Percentiles rank a stretch among this genome's conserved stretches.
Conservation (phyloP, 1,284 basidiomycete species). For the Fomes fomentarius region DNA sequence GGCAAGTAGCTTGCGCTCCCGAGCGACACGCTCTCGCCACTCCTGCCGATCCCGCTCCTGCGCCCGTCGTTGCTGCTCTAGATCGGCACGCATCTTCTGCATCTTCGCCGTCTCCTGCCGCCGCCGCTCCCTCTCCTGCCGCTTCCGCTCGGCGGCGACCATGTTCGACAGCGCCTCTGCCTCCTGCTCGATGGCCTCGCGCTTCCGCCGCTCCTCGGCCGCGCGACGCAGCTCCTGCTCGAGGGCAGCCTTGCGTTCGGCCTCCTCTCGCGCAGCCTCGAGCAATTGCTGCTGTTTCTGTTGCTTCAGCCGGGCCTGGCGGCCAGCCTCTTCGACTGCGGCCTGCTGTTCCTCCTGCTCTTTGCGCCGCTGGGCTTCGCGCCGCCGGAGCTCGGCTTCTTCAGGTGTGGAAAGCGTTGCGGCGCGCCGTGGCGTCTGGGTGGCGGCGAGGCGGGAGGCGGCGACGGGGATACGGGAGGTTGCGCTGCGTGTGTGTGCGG, state of each 20-base stretch:
- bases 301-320: conserved; percentile 47
- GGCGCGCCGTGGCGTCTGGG: conserved; percentile 16
- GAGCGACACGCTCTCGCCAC: conserved; percentile 42
- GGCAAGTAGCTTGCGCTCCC: conserved; percentile 42
- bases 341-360: conserved; percentile 54
- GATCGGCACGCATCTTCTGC: conserved; percentile 59
- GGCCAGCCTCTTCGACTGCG: conserved; percentile 51
- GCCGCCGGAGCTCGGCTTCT: conserved; percentile 22
- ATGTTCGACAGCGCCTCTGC: conserved; percentile 51
- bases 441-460: conserved; percentile 9
- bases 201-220: conserved; percentile 47
- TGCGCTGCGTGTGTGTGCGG: conserved; percentile 8
- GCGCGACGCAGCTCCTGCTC: conserved; percentile 54
- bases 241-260: conserved; percentile 43
- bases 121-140: conserved; percentile 51
- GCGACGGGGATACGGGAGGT: conserved; percentile 29
- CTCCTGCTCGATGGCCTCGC: conserved; percentile 50
- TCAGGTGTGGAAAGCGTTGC: conserved; percentile 27
- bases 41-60: conserved; percentile 51
- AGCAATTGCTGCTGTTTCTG: conserved; percentile 50
- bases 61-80: conserved; percentile 41
- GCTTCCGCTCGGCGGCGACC: conserved; percentile 53
- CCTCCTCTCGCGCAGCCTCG: conserved; percentile 55
- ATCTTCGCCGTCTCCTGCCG: conserved; percentile 54
- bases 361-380: conserved; percentile 23